These are phyloP conservation scores for Eleusine coracana DNA, from an alignment of 176 grass and related monocot genomes.

Conservation along the genomic window DNA sequence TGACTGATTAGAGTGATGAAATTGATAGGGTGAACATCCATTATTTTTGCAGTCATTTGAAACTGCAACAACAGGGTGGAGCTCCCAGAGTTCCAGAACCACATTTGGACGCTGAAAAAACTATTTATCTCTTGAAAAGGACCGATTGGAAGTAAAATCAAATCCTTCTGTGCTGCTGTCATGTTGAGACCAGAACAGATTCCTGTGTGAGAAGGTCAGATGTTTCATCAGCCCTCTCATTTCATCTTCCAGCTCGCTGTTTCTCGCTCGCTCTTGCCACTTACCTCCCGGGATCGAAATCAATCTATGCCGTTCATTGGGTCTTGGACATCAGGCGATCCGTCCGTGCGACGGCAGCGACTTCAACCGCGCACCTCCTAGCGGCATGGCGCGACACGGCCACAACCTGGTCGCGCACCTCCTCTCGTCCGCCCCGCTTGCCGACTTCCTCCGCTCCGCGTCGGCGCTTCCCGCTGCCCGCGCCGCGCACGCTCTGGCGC, in stretches of 20 bases:
- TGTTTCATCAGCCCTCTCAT: too few relatives aligned
- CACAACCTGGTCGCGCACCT: constrained; percentile 28
- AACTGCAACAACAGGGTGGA: background rate
- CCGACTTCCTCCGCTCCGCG: constrained; percentile 52
- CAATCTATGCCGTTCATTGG: background rate
- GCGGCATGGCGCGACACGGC: constrained; percentile 28
- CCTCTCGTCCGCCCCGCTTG: constrained; percentile 31
- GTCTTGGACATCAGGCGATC: background rate
- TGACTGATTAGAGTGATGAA: background rate
- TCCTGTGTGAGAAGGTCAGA: too few relatives aligned
- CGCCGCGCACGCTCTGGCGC: constrained; percentile 24
- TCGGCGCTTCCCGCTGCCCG: constrained; percentile 3
- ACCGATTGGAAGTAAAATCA: background rate
- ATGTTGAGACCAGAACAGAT: background rate
- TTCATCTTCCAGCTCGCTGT: background rate
- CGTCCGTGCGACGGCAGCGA: background rate
- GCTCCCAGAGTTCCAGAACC: background rate
- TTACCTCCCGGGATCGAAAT: background rate
- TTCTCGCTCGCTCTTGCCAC: background rate
- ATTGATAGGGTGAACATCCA: background rate
- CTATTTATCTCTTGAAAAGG: background rate
- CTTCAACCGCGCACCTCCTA: background rate
- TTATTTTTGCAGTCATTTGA: background rate
- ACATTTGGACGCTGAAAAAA: background rate
- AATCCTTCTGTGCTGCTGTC: background rate